Evolutionary conservation across 805 yeast genomes (phyloP).

Genomic region (Kazachstania viticola): DNA sequence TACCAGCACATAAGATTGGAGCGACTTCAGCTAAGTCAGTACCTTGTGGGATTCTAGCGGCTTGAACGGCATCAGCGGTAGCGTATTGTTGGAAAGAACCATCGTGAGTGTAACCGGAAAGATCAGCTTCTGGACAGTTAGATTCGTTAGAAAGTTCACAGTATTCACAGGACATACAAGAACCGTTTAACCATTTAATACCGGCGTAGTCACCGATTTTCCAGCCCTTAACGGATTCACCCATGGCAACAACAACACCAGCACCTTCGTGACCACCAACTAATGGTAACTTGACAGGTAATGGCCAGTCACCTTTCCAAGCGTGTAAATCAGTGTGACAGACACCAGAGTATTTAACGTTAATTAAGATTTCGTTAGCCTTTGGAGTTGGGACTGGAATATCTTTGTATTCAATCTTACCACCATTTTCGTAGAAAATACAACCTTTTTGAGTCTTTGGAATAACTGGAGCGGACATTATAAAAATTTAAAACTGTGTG

Average conservation of each 20-base stretch:
- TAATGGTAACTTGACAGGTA: conserved; percentile 42
- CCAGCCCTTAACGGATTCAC: conserved; percentile 44
- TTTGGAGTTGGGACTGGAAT: conserved; percentile 48
- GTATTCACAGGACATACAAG: conserved; percentile 49
- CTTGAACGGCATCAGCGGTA: conserved; percentile 76
- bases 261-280: conserved; percentile 66
- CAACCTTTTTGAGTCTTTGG: conserved; percentile 44
- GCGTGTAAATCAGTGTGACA: conserved; percentile 60
- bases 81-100: conserved; percentile 85
- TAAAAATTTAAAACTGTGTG: too few relatives aligned
- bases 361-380: conserved; percentile 44
- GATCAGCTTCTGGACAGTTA: conserved; percentile 38
- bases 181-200: conserved; percentile 51
- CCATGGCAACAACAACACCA: conserved; percentile 50
- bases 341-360: conserved; percentile 54
- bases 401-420: conserved; percentile 38
- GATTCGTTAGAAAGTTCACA: conserved; percentile 44
- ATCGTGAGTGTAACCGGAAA: conserved; percentile 46
- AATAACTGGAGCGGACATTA: conserved; percentile 13
- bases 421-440: conserved; percentile 39
- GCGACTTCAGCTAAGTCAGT: conserved; percentile 64
- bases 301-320: conserved; percentile 61
- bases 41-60: conserved; percentile 65
- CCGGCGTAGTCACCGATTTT: conserved; percentile 52
- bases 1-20: conserved; percentile 52